Base-by-base conservation (phyloP, 2,329 filamentous ascomycete species). In the Fusarium nelsonii region DNA sequence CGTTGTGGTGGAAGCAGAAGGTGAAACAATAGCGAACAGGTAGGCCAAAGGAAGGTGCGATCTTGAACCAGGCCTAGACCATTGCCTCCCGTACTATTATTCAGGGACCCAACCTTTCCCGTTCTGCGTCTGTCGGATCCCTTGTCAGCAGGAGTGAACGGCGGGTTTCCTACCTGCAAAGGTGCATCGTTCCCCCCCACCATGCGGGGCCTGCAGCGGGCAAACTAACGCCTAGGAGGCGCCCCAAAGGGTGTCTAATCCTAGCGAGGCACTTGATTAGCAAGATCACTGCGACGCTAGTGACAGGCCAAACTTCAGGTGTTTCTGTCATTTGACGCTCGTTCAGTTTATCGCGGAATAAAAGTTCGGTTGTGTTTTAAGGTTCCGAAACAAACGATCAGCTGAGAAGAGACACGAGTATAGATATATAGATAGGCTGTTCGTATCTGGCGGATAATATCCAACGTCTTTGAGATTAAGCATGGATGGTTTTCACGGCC, bases 41-140 rank as follows among this genome's bases (percentile, higher is more conserved):
- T 16, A 16, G 32, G 43, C 20, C 20, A 34, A 23, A 50, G 23
- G 39, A 43, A 58, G 37, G 50, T 58, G 58, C 51, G 46, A 64
- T 64, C 37, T 58, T 64, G 61, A 55, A 59, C 49, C 60, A 45
- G 36, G 34, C 50, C 60, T 44, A 68, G 49, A 48, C 62, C 55
- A 28, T 18, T 33, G 28, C 33, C 12, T 39, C 20, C 26, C 30
- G 8, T 30, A 30, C 28, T 46, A 50, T 49, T 39, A 68, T 60
- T 54, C 65, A 68, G 65, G 65, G 65, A 68, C 65, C 64, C 59
- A 69, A 55, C 60, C 36, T 58, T 55, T 57, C 52, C 26, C 34
- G 28, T 60, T 34, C 46, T 50, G 23, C 48, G 34, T 51, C 48
- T 40, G 23, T 23, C 48, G 48, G 48, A 12, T 51, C 26, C 59